Base-by-base conservation (phyloP, 2,329 filamentous ascomycete species). In the Neonectria coccinea region DNA sequence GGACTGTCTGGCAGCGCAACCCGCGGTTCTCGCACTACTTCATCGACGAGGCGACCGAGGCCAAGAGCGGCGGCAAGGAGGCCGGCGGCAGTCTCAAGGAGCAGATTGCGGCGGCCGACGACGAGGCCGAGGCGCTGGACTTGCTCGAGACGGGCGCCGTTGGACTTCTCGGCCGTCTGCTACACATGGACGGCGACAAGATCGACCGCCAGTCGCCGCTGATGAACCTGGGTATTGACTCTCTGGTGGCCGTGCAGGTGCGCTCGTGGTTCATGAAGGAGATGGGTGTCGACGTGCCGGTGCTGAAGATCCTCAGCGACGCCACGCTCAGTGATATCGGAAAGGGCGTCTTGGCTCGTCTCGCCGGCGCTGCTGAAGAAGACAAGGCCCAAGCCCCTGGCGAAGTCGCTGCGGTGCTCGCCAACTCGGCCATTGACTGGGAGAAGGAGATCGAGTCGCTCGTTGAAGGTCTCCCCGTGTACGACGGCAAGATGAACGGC, bases 251-350 rank as follows among this genome's bases (percentile, higher is more conserved):
- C 1, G 47, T 51, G 14, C 47, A 33, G n/a, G 27, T 51, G 12
- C 27, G 47, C 14, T 51, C 47, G 27, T 51, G 47, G 47, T 51
- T 51, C 47, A 31, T 51, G 47, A 51, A 51, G 16, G 27, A 51
- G 27, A n/a, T 51, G 9, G 27, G 27, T 5, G 47, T 51, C 27
- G 27, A 51, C 27, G 27, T 51, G n/a, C 47, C 47, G 2, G 47
- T 33, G 4, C 47, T 51, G 2, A 51, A 33, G 27, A 51, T 51
- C 27, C 47, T 51, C 45, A 50, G 45, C 45, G 45, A 50, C 16
- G 45, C 45, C 45, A 50, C 45, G 14, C 45, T 50, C 45, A 29
- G 25, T 25, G 45, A 50, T 14, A 50, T 50, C 12, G 45, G 14
- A 27, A 29, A 31, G 25, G 45, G 45, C 16, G 45, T 29, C 27